A percentile compares a stretch with the other conserved stretches of the same genome.
These are phyloP conservation scores for Ganoderma sinense DNA, from an alignment of 1,284 basidiomycete species.

Conservation along the genomic window DNA sequence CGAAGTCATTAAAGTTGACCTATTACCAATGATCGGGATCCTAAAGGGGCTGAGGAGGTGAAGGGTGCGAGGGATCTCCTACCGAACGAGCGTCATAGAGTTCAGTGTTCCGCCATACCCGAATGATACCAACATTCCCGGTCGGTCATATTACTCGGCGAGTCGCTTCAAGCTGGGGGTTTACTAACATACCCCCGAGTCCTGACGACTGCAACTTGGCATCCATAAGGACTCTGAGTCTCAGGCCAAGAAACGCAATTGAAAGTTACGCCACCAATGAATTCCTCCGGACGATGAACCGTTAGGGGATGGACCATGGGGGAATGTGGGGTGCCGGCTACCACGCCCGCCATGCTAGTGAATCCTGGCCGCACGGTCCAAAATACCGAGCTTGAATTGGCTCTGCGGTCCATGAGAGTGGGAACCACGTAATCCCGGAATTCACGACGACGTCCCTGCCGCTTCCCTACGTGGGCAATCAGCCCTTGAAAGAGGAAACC, in stretches of 20 bases:
- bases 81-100: not conserved
- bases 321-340: not conserved
- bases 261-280: not conserved
- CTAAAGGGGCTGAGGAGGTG: not conserved
- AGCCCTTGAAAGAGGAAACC: not conserved
- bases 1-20: not conserved
- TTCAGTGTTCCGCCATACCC: not conserved
- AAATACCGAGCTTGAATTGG: not conserved
- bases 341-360: not conserved
- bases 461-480: not conserved
- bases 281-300: not conserved
- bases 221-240: not conserved
- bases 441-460: not conserved
- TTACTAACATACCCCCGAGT: not conserved
- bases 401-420: not conserved
- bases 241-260: not conserved
- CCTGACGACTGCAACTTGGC: not conserved
- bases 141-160: not conserved
- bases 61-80: not conserved
- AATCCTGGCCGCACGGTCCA: not conserved
- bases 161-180: not conserved
- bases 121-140: not conserved
- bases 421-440: not conserved
- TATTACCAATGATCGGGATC: not conserved
- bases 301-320: not conserved